A percentile compares a stretch with the other conserved stretches of the same genome.
Conservation (phyloP, 306 rosid species). For the Alnus rubra region DNA sequence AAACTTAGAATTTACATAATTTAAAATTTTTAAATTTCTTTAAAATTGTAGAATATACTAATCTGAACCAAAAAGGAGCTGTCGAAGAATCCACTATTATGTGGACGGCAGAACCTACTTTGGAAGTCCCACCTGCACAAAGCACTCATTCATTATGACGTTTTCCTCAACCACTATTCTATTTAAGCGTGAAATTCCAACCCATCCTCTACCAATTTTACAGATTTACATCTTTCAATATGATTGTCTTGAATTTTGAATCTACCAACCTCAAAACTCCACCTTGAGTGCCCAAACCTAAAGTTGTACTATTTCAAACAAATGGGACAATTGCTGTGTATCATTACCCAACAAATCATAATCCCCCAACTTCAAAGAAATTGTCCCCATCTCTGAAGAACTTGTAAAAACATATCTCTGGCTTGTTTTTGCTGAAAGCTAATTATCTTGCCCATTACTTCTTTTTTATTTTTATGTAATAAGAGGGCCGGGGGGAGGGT, state of each 20-base stretch:
- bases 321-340: slow-evolving; percentile 17
- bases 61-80: too few species aligned
- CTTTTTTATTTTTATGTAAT: background rate
- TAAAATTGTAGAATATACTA: too few species aligned
- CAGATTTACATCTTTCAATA: background rate
- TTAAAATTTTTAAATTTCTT: too few species aligned
- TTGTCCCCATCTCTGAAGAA: background rate
- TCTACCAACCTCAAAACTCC: background rate
- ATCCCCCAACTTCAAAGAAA: slow-evolving; percentile 10
- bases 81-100: slow-evolving; percentile 39
- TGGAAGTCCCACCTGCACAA: slow-evolving; percentile 45
- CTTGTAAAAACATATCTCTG: background rate
- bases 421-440: slow-evolving; percentile 10
- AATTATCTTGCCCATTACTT: background rate
- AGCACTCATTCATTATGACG: slow-evolving; percentile 40
- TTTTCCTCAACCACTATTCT: slow-evolving; percentile 27
- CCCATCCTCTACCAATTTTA: background rate
- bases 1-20: too few species aligned
- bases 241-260: background rate
- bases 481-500: too few species aligned
- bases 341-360: slow-evolving; percentile 25
- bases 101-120: slow-evolving; percentile 44
- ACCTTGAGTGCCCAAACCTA: slow-evolving; percentile 28
- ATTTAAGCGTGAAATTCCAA: background rate
- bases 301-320: slow-evolving; percentile 18